Conservation (phyloP, 1,284 basidiomycete genomes). For the Pyrrhoderma lamaoense region DNA sequence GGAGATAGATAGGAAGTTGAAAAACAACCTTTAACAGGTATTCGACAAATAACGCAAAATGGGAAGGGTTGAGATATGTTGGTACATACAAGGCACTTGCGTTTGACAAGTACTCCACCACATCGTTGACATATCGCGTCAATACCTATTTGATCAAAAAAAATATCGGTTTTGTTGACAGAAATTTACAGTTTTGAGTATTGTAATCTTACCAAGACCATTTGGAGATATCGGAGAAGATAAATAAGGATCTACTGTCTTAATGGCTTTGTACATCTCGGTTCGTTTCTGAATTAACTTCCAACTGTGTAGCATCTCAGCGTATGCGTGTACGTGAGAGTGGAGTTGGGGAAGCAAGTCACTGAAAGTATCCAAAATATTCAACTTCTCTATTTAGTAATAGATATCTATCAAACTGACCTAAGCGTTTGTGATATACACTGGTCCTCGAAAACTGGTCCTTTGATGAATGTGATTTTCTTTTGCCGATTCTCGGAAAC, state of each 20-base stretch:
- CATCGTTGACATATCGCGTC: constrained; percentile 9
- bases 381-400: no score
- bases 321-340: constrained; percentile 61
- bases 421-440: no score
- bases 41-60: constrained; percentile 65
- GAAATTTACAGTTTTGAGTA: not conserved
- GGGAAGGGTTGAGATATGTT: constrained; percentile 35
- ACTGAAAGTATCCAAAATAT: no score
- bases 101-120: constrained; percentile 23
- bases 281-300: constrained; percentile 58
- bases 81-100: constrained; percentile 43
- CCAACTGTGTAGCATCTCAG: constrained; percentile 69
- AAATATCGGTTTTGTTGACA: not conserved
- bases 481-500: no score
- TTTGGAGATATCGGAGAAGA: constrained; percentile 24
- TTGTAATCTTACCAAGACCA: constrained; percentile 26
- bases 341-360: constrained; percentile 34
- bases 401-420: no score
- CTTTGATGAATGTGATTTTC: no score
- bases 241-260: constrained; percentile 19
- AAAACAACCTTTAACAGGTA: constrained; percentile 64
- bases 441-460: no score
- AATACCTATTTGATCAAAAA: constrained; percentile 1
- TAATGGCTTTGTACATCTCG: constrained; percentile 60
- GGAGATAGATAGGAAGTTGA: not conserved